phyloP scores from a whole-genome alignment of 768 basidiomycete genomes.

The Lactarius pseudohatsudake region DNA sequence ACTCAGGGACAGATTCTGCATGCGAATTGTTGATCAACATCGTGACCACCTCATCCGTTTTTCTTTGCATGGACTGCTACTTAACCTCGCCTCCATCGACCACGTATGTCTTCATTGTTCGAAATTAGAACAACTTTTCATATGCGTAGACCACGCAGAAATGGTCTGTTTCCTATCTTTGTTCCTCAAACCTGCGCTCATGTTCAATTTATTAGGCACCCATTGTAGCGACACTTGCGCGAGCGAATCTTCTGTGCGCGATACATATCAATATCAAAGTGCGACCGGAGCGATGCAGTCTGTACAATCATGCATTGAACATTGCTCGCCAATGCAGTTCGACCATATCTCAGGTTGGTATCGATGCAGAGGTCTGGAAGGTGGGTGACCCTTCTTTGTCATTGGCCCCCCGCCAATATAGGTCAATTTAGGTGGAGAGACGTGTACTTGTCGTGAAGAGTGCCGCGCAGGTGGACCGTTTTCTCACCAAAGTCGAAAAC shows the following conservation, averaged over 20 bases:
- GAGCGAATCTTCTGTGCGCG: slow-evolving; percentile 48
- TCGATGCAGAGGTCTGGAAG: slow-evolving; percentile 69
- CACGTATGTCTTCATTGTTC: slow-evolving; percentile 56
- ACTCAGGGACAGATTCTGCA: slow-evolving; percentile 52
- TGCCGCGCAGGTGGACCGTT: slow-evolving; percentile 2
- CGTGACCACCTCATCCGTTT: slow-evolving; percentile 52
- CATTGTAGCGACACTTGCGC: slow-evolving; percentile 44
- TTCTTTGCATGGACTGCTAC: slow-evolving; percentile 62
- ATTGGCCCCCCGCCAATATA: background rate
- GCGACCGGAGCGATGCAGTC: slow-evolving; percentile 25
- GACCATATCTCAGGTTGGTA: slow-evolving; percentile 61
- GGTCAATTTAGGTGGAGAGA: slow-evolving; percentile 19
- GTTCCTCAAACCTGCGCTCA: background rate
- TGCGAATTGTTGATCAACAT: slow-evolving; percentile 49
- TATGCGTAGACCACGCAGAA: slow-evolving; percentile 49
- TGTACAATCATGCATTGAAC: slow-evolving; percentile 32
- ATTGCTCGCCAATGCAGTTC: slow-evolving; percentile 52
- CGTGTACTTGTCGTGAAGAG: slow-evolving; percentile 3
- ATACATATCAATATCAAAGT: slow-evolving; percentile 59
- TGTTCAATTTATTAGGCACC: slow-evolving; percentile 36
- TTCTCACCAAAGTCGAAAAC: background rate
- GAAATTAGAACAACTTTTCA: slow-evolving; percentile 60
- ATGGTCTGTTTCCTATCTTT: slow-evolving; percentile 41
- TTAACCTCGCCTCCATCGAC: slow-evolving; percentile 49
- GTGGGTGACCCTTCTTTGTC: slow-evolving; percentile 39